phyloP scores from a whole-genome alignment of 2,329 filamentous ascomycete species.

The Didymella glomerata region DNA sequence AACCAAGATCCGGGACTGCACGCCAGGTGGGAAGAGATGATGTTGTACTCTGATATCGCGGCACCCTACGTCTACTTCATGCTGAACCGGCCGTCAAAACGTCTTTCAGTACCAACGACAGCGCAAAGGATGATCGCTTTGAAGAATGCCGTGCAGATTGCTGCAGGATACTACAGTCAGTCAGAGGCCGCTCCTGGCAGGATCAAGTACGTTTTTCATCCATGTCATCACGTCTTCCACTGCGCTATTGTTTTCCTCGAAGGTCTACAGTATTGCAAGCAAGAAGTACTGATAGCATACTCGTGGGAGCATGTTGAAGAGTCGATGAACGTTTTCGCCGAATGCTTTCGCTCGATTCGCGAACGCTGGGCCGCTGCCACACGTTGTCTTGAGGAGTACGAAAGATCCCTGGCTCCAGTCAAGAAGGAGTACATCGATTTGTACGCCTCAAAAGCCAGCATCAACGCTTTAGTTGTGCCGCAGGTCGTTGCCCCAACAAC shows the following conservation, averaged over 20 bases:
- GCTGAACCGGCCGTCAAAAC: conserved; percentile 43
- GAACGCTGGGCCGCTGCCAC: conserved; percentile 49
- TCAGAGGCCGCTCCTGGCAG: conserved; percentile 44
- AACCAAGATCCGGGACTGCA: conserved; percentile 40
- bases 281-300: conserved; percentile 41
- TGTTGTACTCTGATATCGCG: conserved; percentile 46
- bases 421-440: conserved; percentile 48
- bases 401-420: conserved; percentile 40
- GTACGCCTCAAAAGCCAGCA: conserved; percentile 40
- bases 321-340: conserved; percentile 43
- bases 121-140: conserved; percentile 42
- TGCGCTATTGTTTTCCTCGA: conserved; percentile 46
- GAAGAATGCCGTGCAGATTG: conserved; percentile 43
- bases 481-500: conserved; percentile 10
- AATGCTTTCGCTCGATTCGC: conserved; percentile 46
- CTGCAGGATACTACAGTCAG: conserved; percentile 46
- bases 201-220: conserved; percentile 52
- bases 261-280: conserved; percentile 42
- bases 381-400: conserved; percentile 47
- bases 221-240: conserved; percentile 48
- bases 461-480: conserved; percentile 22
- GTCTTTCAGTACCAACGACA: conserved; percentile 38
- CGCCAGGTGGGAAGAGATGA: conserved; percentile 48
- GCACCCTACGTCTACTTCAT: conserved; percentile 42
- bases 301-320: conserved; percentile 39